Conservation (phyloP, 495 filamentous ascomycete species). For the Clavariopsis aquatica region DNA sequence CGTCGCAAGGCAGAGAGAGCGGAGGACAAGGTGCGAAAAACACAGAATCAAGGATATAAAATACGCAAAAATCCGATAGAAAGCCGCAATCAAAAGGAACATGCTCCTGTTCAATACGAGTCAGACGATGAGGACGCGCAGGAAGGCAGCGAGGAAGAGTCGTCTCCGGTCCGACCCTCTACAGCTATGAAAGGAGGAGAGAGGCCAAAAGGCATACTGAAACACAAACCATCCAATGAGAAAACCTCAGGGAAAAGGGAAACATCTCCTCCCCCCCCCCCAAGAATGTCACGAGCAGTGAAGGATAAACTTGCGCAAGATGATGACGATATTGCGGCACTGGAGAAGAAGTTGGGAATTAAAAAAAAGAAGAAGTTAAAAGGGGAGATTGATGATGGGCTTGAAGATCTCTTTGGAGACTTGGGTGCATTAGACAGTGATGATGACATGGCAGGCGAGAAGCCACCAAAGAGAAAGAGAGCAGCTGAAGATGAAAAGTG, state of each 20-base stretch:
- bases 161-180: constrained; percentile 17
- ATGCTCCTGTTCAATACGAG: constrained; percentile 5
- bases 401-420: constrained; percentile 77
- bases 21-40: constrained; percentile 52
- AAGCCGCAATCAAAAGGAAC: constrained; percentile 35
- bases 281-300: constrained; percentile 57
- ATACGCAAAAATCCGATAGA: constrained; percentile 33
- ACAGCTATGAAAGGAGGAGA: constrained; percentile 7
- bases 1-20: constrained; percentile 58
- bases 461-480: constrained; percentile 55
- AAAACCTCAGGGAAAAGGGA: constrained; percentile 38
- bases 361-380: constrained; percentile 78
- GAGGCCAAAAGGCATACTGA: constrained; percentile 51
- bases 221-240: constrained; percentile 38
- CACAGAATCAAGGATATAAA: neutral
- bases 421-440: constrained; percentile 64
- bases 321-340: constrained; percentile 80
- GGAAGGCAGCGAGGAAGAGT: constrained; percentile 30
- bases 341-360: constrained; percentile 87
- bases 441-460: constrained; percentile 46
- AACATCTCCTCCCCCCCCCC: constrained; percentile 36
- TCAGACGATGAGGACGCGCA: constrained; percentile 43
- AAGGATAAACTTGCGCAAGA: constrained; percentile 70
- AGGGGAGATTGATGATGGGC: constrained; percentile 78
- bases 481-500: constrained; percentile 52